Conservation (phyloP, 495 filamentous ascomycete species). For the Paragyromitra xinjiangensis region DNA sequence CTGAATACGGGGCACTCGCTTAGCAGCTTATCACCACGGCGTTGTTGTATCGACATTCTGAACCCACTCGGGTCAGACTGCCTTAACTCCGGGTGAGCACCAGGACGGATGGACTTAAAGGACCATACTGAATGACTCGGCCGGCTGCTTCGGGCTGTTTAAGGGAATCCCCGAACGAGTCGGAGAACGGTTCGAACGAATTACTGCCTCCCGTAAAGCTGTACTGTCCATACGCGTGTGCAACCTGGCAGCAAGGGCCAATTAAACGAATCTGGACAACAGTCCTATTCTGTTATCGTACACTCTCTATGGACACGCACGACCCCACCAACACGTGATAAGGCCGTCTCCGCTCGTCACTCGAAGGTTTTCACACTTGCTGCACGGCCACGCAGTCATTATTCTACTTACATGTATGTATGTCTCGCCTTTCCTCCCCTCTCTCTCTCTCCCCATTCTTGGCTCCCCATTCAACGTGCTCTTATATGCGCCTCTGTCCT, state of each 20-base stretch:
- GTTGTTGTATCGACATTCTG: background rate
- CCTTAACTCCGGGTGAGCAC: slow-evolving; percentile 37
- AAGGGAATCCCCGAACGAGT: background rate
- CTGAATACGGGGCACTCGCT: slow-evolving; percentile 4
- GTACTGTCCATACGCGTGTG: slow-evolving; percentile 1
- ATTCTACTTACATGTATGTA: slow-evolving; percentile 33
- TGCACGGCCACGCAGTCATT: slow-evolving; percentile 51
- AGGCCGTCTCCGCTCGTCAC: slow-evolving; percentile 42
- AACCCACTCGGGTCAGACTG: background rate
- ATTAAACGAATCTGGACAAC: slow-evolving; percentile 14
- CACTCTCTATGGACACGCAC: slow-evolving; percentile 34
- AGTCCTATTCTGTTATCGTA: background rate
- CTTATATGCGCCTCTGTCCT: slow-evolving; percentile 53
- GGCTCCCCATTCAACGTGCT: slow-evolving; percentile 32
- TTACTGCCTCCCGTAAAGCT: background rate
- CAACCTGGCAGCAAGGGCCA: slow-evolving; percentile 2
- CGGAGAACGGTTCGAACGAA: slow-evolving; percentile 3
- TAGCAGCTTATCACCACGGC: background rate
- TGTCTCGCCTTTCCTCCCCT: slow-evolving; percentile 34
- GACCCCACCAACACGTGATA: slow-evolving; percentile 47
- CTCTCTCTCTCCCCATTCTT: slow-evolving; percentile 17
- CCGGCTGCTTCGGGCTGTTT: background rate
- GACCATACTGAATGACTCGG: background rate
- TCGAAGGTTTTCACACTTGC: slow-evolving; percentile 33
- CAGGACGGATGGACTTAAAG: slow-evolving; percentile 6